Base-by-base conservation (phyloP, 1,284 basidiomycete species). In the Marasmius sp. region DNA sequence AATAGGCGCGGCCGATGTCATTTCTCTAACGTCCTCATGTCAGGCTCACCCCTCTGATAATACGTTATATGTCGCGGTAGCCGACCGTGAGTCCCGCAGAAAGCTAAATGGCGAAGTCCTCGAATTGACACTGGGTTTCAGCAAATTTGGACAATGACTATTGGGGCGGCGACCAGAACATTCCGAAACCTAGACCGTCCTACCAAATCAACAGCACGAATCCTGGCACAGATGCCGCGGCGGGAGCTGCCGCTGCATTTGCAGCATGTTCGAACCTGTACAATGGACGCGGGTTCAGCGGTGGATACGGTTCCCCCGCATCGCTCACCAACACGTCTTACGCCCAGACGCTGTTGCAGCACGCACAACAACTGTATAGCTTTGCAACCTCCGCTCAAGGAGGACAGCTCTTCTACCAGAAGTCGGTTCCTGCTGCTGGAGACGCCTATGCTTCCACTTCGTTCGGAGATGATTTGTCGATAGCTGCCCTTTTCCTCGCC, bases 181-280 rank as follows among this genome's bases (percentile, higher is more conserved):
- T 98, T 59, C 93, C 94, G 4, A 76, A 74, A 12, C 85, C 87
- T 37, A 86, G 95, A 38, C 84, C 88, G 0, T 86, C 90, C 0
- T 95, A 86, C 75, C 86, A 88, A 67, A 86, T 97, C 68, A 94
- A 95, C 63, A 75, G 82, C 58, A 87, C 87, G 1, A 80, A 85
- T 52, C 94, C 95, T 0, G 95, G 95, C 41, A 97, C 95, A 0
- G 95, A 98, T 69, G 93, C 85, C 18, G 93, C 92, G 47, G 93
- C 94, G 0, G 84, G 86, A 36, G 85, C 91, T 11, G 86, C 94
- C 0, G 90, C 92, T 1, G 94, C 95, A 7, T 95, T 97, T 70
- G 85, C 95, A 9, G 85, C 94, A 0, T 94, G 91, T 67, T 89
- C 94, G 0, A 83, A 88, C 62, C 82, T 97, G 36, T 97, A 97